Conservation (phyloP, 2,329 filamentous ascomycete genomes). For the Chrysoporthe puriensis region DNA sequence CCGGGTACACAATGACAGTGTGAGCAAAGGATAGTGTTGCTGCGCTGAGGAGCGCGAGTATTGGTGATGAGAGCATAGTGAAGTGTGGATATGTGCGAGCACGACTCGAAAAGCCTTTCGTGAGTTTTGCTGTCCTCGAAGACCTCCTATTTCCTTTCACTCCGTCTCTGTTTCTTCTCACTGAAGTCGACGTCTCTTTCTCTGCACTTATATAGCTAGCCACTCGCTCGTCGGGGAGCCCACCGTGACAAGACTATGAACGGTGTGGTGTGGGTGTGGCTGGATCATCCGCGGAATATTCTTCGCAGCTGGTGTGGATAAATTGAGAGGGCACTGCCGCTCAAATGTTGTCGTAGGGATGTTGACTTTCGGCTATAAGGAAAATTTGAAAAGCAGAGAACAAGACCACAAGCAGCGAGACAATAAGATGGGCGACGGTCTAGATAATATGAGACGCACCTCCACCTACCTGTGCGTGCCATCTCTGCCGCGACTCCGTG, state of each 20-base stretch:
- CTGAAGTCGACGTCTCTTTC: neutral
- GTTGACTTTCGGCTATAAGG: neutral
- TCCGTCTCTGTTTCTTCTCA: neutral
- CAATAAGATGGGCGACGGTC: constrained; percentile 18
- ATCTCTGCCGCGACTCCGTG: constrained; percentile 1
- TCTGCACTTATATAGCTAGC: neutral
- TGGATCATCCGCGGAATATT: neutral
- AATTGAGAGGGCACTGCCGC: neutral
- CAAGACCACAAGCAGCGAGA: neutral
- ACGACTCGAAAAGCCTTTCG: neutral
- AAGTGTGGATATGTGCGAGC: constrained; percentile 3
- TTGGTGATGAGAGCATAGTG: constrained; percentile 49
- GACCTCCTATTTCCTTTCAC: neutral
- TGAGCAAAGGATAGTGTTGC: constrained; percentile 63
- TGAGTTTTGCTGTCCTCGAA: neutral
- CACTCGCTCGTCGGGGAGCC: neutral
- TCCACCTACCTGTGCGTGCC: constrained; percentile 10
- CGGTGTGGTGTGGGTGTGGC: neutral
- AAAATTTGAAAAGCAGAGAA: neutral
- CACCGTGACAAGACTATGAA: neutral
- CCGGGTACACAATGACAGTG: constrained; percentile 83
- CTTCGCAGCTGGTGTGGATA: neutral
- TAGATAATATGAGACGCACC: constrained; percentile 26
- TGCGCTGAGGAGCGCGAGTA: constrained; percentile 49
- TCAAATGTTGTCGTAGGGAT: neutral